Evolutionary conservation across 768 basidiomycete species (phyloP).

Genomic region (Leccinum imitatum): DNA sequence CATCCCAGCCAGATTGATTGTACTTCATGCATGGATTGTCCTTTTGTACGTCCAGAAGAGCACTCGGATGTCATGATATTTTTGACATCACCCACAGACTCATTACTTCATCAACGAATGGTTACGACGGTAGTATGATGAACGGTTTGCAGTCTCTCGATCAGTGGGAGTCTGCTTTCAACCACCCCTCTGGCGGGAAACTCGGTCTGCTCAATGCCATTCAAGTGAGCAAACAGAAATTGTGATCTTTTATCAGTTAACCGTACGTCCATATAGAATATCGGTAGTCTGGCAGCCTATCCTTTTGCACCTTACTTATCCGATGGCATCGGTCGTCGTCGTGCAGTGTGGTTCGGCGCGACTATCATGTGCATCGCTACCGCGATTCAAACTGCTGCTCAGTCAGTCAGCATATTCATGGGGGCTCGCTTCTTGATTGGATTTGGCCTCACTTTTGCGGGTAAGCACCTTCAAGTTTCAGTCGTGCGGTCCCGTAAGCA

Average conservation of each 20-base stretch:
- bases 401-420: neutral
- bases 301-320: neutral
- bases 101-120: slow-evolving; percentile 74
- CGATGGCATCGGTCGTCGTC: neutral
- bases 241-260: neutral
- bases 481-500: neutral
- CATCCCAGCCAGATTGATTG: slow-evolving; percentile 45
- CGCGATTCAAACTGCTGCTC: neutral
- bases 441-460: neutral
- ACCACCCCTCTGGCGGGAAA: slow-evolving; percentile 38
- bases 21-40: slow-evolving; percentile 68
- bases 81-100: slow-evolving; percentile 40
- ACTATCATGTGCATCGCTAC: neutral
- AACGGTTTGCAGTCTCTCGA: slow-evolving; percentile 70
- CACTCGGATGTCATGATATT: neutral
- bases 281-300: neutral
- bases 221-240: neutral
- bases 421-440: neutral
- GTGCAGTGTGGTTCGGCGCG: neutral
- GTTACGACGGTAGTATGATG: slow-evolving; percentile 80
- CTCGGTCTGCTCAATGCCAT: neutral
- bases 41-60: slow-evolving; percentile 47
- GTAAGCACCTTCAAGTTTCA: neutral
- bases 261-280: neutral
- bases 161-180: slow-evolving; percentile 65